Conservation (phyloP, 2,329 filamentous ascomycete species). For the Talaromyces verruculosus region DNA sequence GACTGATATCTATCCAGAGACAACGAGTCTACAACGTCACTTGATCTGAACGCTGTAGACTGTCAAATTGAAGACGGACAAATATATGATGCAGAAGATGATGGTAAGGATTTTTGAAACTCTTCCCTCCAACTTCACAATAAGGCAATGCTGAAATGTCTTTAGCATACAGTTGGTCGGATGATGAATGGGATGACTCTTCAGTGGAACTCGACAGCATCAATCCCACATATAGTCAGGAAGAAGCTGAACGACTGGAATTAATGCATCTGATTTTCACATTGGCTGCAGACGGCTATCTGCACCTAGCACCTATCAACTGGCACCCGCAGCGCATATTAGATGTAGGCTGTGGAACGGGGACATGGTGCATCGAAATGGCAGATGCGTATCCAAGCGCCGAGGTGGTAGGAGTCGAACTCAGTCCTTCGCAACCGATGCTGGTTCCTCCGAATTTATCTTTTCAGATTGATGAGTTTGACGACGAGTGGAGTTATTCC, state of each 20-base stretch:
- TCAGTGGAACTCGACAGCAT: constrained; percentile 1
- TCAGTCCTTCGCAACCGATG: constrained; percentile 47
- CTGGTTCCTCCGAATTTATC: constrained; percentile 30
- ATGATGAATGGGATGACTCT: constrained; percentile 9
- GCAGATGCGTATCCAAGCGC: constrained; percentile 35
- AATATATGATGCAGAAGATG: constrained; percentile 1
- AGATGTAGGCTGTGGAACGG: constrained; percentile 39
- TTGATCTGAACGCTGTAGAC: constrained; percentile 26
- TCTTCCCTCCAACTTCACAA: neutral
- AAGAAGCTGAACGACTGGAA: constrained; percentile 20
- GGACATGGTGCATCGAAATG: constrained; percentile 39
- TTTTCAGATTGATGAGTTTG: constrained; percentile 25
- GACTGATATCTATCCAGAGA: constrained; percentile 11
- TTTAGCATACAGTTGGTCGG: constrained; percentile 7
- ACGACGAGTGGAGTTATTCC: constrained; percentile 23
- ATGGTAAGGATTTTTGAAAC: neutral
- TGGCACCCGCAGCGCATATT: constrained; percentile 29
- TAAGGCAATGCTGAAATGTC: neutral
- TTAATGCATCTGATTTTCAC: constrained; percentile 21
- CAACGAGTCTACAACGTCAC: constrained; percentile 25
- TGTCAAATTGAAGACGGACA: constrained; percentile 27
- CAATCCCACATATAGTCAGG: constrained; percentile 18
- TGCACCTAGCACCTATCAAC: constrained; percentile 22
- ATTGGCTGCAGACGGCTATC: constrained; percentile 16
- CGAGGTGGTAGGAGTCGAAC: constrained; percentile 45